Percentiles rank a stretch among this genome's conserved stretches.
Evolutionary conservation across 177 flowering plant species (phyloP).

Genomic region (Vitis hybrid): DNA sequence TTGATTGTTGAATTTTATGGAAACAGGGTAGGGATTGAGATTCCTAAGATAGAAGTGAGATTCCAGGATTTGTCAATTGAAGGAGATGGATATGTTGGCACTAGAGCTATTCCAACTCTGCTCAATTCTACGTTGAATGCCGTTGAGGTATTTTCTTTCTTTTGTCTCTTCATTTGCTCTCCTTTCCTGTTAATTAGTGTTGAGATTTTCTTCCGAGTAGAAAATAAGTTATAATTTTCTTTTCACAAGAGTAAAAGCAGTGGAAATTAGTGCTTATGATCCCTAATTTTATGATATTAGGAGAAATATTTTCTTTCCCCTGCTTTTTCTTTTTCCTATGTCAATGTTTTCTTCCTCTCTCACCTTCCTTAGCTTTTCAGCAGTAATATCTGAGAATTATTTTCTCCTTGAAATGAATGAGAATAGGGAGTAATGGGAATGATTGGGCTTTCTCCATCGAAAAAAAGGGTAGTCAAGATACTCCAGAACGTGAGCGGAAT

Average conservation of each 20-base stretch:
- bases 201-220: neutral
- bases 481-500: slow-evolving; percentile 42
- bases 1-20: no score
- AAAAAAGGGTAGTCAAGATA: slow-evolving; percentile 36
- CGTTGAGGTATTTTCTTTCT: slow-evolving; percentile 24
- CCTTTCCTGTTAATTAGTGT: neutral
- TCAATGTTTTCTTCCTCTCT: neutral
- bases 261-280: neutral
- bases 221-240: neutral
- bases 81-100: slow-evolving; percentile 36
- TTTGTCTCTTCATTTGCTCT: neutral
- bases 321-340: no score
- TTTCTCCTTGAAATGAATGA: neutral
- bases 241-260: neutral
- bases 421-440: slow-evolving; percentile 33
- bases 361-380: no score
- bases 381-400: no score
- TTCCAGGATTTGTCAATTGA: slow-evolving; percentile 30
- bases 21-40: slow-evolving; percentile 30
- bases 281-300: no score
- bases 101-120: slow-evolving; percentile 36
- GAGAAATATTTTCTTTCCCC: no score
- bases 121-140: slow-evolving; percentile 27
- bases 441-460: slow-evolving; percentile 36
- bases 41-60: slow-evolving; percentile 33